phyloP scores from a whole-genome alignment of 2,329 filamentous ascomycete species.

The Pseudogymnoascus sp. region DNA sequence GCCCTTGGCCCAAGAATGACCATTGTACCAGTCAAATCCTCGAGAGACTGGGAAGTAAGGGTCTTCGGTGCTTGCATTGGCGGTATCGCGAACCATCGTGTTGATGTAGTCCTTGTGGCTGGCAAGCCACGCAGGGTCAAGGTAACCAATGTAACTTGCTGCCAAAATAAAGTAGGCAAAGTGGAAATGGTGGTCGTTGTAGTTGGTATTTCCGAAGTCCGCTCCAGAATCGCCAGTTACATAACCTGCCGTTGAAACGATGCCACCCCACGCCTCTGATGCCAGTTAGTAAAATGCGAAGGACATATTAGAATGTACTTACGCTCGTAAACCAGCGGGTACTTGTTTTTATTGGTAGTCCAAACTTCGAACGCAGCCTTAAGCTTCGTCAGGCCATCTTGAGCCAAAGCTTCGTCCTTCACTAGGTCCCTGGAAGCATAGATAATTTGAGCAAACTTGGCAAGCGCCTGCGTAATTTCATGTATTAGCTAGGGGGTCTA shows the following conservation, averaged over 20 bases:
- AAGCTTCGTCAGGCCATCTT: conserved; percentile 49
- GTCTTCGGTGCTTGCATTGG: conserved; percentile 66
- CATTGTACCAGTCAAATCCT: conserved; percentile 88
- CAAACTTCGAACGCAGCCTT: conserved; percentile 61
- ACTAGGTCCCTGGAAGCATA: conserved; percentile 58
- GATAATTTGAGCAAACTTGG: conserved; percentile 65
- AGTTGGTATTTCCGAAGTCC: conserved; percentile 87
- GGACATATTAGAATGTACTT: conserved; percentile 22
- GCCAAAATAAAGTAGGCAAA: conserved; percentile 87
- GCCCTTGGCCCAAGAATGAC: conserved; percentile 87
- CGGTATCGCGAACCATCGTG: conserved; percentile 69
- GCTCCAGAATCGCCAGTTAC: conserved; percentile 55
- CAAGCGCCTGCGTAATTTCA: conserved; percentile 45
- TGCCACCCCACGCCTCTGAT: conserved; percentile 63
- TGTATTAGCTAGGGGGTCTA: conserved; percentile 18
- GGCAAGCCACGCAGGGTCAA: conserved; percentile 67
- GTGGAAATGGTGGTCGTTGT: conserved; percentile 69
- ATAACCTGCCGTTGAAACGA: conserved; percentile 71
- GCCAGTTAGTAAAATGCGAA: conserved; percentile 14
- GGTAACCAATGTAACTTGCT: conserved; percentile 70
- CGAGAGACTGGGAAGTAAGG: conserved; percentile 72
- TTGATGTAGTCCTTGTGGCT: conserved; percentile 75
- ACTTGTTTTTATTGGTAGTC: conserved; percentile 57
- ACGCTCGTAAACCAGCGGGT: conserved; percentile 56
- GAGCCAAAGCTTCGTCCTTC: conserved; percentile 46